Evolutionary conservation across 23 red algal genomes (phyloP).

Genomic region (Gracilaria domingensis): DNA sequence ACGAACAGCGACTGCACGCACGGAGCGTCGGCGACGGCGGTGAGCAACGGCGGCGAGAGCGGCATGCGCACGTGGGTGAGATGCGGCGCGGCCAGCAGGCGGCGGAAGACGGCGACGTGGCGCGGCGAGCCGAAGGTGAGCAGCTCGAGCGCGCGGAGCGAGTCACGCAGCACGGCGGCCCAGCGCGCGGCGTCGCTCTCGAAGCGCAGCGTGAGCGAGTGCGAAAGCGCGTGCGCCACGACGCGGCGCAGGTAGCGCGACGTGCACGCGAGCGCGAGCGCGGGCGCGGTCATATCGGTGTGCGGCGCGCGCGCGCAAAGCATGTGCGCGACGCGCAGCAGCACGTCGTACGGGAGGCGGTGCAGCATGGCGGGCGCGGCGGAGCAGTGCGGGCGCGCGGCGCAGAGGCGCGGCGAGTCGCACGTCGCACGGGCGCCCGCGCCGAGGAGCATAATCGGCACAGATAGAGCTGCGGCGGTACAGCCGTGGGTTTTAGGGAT

Average conservation of each 20-base stretch:
- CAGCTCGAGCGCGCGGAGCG: conserved; percentile 1
- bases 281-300: conserved; percentile 21
- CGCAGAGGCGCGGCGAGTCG: too few species aligned
- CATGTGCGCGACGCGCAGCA: conserved; percentile 29
- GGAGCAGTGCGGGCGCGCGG: neutral
- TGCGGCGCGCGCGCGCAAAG: conserved; percentile 24
- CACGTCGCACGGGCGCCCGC: too few species aligned
- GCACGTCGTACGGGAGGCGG: conserved; percentile 17
- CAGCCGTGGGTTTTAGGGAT: conserved; percentile 39
- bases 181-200: conserved; percentile 21
- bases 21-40: neutral
- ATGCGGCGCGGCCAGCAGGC: neutral
- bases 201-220: conserved; percentile 37
- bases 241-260: neutral
- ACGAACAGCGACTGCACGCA: conserved; percentile 17
- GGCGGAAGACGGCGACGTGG: neutral
- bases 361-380: too few species aligned
- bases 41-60: neutral
- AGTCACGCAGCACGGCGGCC: neutral
- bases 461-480: neutral
- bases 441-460: too few species aligned
- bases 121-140: conserved; percentile 31
- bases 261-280: neutral
- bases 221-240: neutral
- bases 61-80: neutral